A percentile compares a stretch with the other conserved stretches of the same genome.
phyloP scores from a whole-genome alignment of 352 stramenopile species.

The Phytophthora pistaciae region DNA sequence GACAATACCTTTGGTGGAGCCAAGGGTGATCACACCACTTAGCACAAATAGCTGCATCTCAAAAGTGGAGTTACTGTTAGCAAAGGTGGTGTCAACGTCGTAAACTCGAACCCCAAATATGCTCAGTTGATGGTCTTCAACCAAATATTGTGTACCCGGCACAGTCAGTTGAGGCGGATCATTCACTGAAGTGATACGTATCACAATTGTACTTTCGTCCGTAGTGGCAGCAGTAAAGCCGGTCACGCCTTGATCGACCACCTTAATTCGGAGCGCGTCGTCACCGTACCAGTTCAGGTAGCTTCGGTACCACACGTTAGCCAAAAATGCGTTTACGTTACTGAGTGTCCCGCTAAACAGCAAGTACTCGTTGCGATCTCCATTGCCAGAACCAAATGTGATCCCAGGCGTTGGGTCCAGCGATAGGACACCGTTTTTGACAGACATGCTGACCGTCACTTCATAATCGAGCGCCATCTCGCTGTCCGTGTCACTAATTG shows the following conservation, averaged over 20 bases:
- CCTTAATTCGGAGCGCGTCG: conserved; percentile 60
- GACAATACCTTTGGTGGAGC: conserved; percentile 26
- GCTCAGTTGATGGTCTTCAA: conserved; percentile 68
- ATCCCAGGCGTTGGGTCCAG: conserved; percentile 66
- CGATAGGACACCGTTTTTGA: conserved; percentile 64
- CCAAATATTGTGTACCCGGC: conserved; percentile 53
- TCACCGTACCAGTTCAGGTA: conserved; percentile 84
- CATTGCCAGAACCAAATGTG: conserved; percentile 62
- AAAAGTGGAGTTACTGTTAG: conserved; percentile 50
- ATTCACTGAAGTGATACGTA: conserved; percentile 70
- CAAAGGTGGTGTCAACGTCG: conserved; percentile 59
- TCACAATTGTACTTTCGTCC: conserved; percentile 42
- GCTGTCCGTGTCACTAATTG: conserved; percentile 57
- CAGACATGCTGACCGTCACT: conserved; percentile 64
- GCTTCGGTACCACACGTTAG: conserved; percentile 56
- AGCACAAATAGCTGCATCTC: conserved; percentile 69
- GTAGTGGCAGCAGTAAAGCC: conserved; percentile 53
- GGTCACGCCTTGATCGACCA: conserved; percentile 73
- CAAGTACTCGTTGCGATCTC: conserved; percentile 58
- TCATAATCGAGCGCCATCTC: conserved; percentile 70
- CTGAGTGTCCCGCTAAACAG: conserved; percentile 72
- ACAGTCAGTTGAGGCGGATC: conserved; percentile 64
- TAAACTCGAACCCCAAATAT: conserved; percentile 75
- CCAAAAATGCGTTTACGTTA: conserved; percentile 66
- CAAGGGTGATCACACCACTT: conserved; percentile 58